Evolutionary conservation across 441 rosid genomes (phyloP).

Genomic region (Brassica balearica): DNA sequence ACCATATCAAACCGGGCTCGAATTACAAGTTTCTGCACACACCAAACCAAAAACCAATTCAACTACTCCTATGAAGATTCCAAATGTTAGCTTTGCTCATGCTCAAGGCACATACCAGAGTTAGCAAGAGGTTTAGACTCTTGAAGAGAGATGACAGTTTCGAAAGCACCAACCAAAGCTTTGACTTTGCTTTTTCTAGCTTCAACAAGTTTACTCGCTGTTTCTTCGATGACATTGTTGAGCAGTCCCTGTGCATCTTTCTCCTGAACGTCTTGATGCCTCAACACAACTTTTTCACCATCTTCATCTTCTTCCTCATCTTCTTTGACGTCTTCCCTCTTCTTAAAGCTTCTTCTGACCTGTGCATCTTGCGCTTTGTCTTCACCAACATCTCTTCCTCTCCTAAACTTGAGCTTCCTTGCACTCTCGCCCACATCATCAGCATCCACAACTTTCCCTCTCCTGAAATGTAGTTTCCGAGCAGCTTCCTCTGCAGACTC

Average conservation of each 20-base stretch:
- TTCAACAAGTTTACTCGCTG: conserved; percentile 83
- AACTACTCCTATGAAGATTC: background rate
- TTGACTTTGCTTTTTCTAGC: conserved; percentile 87
- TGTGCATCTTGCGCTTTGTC: conserved; percentile 50
- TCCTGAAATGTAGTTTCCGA: conserved; percentile 66
- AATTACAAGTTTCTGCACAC: conserved; percentile 33
- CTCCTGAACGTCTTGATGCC: conserved; percentile 80
- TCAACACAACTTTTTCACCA: conserved; percentile 68
- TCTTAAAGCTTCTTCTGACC: conserved; percentile 56
- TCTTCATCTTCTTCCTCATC: conserved; percentile 39
- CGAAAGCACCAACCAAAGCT: conserved; percentile 97
- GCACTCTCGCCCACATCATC: conserved; percentile 56
- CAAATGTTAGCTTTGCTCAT: conserved; percentile 21
- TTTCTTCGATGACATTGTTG: conserved; percentile 91
- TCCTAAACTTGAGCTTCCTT: conserved; percentile 81
- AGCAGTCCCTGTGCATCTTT: conserved; percentile 70
- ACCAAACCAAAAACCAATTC: conserved; percentile 24
- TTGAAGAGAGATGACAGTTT: conserved; percentile 91
- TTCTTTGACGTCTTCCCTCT: conserved; percentile 40
- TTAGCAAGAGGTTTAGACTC: conserved; percentile 56
- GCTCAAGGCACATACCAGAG: conserved; percentile 25
- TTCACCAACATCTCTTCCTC: conserved; percentile 54
- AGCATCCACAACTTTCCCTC: conserved; percentile 69
- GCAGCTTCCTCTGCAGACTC: conserved; percentile 52
- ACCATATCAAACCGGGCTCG: conserved; percentile 19